phyloP scores from a whole-genome alignment of 495 filamentous ascomycete species.

The Aspergillus biplanus region DNA sequence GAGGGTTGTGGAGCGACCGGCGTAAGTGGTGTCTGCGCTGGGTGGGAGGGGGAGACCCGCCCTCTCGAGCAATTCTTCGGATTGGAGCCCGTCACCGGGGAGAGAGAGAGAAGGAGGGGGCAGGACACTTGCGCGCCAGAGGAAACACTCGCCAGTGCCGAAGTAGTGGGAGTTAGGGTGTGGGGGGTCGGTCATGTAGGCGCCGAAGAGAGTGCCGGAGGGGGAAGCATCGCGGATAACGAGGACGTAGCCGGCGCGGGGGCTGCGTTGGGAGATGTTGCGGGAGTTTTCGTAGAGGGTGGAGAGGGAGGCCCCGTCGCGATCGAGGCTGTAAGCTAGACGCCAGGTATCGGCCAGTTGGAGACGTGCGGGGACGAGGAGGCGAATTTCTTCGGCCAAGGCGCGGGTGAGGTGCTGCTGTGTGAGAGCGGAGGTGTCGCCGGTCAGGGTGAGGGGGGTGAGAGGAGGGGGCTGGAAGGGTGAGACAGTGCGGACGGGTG shows the following conservation, averaged over 20 bases:
- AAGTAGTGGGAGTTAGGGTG: constrained; percentile 83
- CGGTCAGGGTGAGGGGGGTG: constrained; percentile 56
- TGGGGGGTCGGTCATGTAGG: constrained; percentile 88
- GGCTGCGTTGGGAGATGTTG: constrained; percentile 59
- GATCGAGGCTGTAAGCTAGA: constrained; percentile 87
- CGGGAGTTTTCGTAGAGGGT: constrained; percentile 84
- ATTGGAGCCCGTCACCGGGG: constrained; percentile 39
- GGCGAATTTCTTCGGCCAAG: constrained; percentile 91
- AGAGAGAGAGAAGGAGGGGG: constrained; percentile 52
- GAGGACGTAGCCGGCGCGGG: constrained; percentile 82
- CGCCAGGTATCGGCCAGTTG: constrained; percentile 87
- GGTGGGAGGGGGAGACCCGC: constrained; percentile 69
- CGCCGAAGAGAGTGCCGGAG: constrained; percentile 75
- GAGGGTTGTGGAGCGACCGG: constrained; percentile 72
- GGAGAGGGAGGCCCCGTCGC: constrained; percentile 82
- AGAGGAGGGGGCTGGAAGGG: constrained; percentile 65
- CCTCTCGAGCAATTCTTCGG: constrained; percentile 43
- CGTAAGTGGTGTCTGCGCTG: constrained; percentile 69
- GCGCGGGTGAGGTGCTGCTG: constrained; percentile 65
- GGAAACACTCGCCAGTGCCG: constrained; percentile 96
- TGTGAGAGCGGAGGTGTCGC: constrained; percentile 37
- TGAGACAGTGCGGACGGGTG: constrained; percentile 55
- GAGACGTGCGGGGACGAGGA: constrained; percentile 82
- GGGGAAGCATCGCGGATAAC: constrained; percentile 73
- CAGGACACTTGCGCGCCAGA: constrained; percentile 82